Evolutionary conservation across 768 basidiomycete species (phyloP).

Genomic region (Tubosaeta brunneosetosa): DNA sequence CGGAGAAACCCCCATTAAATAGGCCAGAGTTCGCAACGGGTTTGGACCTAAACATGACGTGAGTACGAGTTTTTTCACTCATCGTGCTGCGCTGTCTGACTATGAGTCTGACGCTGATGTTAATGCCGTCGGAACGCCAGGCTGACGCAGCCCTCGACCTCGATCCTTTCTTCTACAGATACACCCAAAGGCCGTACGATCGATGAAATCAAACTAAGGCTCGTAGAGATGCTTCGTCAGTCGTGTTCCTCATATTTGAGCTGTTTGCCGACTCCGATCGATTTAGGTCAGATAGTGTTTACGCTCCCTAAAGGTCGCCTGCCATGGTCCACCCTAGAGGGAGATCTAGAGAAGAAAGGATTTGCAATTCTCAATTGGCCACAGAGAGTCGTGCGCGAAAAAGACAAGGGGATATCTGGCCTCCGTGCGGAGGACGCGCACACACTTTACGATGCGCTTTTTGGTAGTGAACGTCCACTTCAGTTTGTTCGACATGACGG

Average conservation of each 20-base stretch:
- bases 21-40: too few species aligned
- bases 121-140: too few species aligned
- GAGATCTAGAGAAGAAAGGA: background rate
- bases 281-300: too few species aligned
- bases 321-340: background rate
- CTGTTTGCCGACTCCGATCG: too few species aligned
- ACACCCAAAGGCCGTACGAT: background rate
- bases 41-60: too few species aligned
- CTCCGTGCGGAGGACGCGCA: background rate
- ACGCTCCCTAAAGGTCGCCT: background rate
- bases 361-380: background rate
- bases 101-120: too few species aligned
- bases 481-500: background rate
- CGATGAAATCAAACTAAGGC: conserved; percentile 1
- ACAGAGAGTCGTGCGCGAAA: background rate
- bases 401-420: background rate
- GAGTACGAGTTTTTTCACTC: too few species aligned
- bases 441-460: background rate
- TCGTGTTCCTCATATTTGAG: too few species aligned
- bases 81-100: too few species aligned
- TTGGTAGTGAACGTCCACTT: background rate
- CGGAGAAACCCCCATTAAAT: too few species aligned
- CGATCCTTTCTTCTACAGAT: background rate
- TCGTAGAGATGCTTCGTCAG: background rate
- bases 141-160: background rate